Evolutionary conservation across 2,329 filamentous ascomycete genomes (phyloP).

Genomic region (Sclerotinia subarctica): DNA sequence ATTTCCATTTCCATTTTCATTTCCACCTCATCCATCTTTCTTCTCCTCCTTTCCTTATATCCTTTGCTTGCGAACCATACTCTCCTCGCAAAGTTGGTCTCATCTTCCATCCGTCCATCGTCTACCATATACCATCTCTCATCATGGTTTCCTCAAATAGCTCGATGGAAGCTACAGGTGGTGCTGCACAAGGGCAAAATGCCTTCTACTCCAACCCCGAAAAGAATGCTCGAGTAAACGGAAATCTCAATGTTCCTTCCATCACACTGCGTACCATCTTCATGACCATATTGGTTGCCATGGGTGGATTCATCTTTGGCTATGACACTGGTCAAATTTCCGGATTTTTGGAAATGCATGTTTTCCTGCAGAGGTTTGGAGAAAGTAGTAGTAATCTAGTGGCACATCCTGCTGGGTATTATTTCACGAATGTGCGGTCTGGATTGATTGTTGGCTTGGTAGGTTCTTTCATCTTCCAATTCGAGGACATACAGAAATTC

Average conservation of each 20-base stretch:
- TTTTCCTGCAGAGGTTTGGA: slow-evolving; percentile 56
- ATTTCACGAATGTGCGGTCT: slow-evolving; percentile 58
- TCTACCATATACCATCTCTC: not conserved
- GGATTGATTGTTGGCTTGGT: slow-evolving; percentile 60
- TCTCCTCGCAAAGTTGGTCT: not conserved
- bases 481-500: not conserved
- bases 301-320: slow-evolving; percentile 41
- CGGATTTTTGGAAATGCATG: slow-evolving; percentile 59
- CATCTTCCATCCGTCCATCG: not conserved
- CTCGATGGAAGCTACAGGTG: slow-evolving; percentile 6
- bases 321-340: slow-evolving; percentile 44
- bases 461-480: not conserved
- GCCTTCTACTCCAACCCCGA: not conserved
- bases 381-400: slow-evolving; percentile 32
- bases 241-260: slow-evolving; percentile 9
- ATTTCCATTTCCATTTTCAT: too few relatives aligned
- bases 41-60: not conserved
- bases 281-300: slow-evolving; percentile 26
- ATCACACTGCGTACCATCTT: slow-evolving; percentile 23
- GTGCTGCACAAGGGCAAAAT: not conserved
- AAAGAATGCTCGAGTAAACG: not conserved
- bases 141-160: not conserved
- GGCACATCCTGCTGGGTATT: slow-evolving; percentile 30
- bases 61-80: not conserved
- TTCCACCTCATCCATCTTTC: not conserved